phyloP scores from a whole-genome alignment of 2,329 filamentous ascomycete species.

The Penicillium sp. region DNA sequence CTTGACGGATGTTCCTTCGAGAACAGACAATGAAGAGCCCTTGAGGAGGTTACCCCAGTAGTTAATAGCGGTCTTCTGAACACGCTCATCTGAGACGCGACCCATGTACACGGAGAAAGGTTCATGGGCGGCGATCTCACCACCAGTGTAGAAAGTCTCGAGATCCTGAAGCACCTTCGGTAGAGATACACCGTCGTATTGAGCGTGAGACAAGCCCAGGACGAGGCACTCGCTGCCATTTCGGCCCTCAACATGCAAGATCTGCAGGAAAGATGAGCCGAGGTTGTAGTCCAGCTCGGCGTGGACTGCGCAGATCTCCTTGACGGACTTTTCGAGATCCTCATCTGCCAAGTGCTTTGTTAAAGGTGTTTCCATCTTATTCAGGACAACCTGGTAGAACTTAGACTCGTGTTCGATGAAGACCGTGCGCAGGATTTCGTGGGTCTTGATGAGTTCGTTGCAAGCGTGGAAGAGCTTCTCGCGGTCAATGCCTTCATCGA shows the following conservation, averaged over 20 bases:
- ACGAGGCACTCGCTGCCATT: conserved; percentile 39
- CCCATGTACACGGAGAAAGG: conserved; percentile 47
- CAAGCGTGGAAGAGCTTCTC: conserved; percentile 44
- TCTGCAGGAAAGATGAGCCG: conserved; percentile 59
- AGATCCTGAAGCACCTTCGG: conserved; percentile 60
- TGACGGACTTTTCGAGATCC: conserved; percentile 50
- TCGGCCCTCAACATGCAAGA: conserved; percentile 48
- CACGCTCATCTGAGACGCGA: conserved; percentile 27
- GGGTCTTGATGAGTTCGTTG: conserved; percentile 52
- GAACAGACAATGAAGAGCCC: conserved; percentile 49
- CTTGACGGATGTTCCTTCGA: conserved; percentile 17
- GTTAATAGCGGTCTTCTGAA: conserved; percentile 49
- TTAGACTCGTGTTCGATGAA: conserved; percentile 55
- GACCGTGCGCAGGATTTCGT: conserved; percentile 65
- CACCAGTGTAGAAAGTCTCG: conserved; percentile 49
- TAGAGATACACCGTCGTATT: conserved; percentile 67
- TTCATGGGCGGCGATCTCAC: conserved; percentile 28
- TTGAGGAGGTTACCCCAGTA: conserved; percentile 55
- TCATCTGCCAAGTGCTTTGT: conserved; percentile 49
- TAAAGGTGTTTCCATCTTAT: conserved; percentile 49
- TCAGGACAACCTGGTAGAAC: conserved; percentile 57
- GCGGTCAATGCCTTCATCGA: conserved; percentile 51
- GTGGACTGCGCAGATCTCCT: conserved; percentile 53
- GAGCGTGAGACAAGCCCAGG: conserved; percentile 64
- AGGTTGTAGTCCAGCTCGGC: conserved; percentile 54